Evolutionary conservation across 2,329 filamentous ascomycete species (phyloP), one percentile per base, ranked within the genome.

Genomic region (Epichloe uncinata): DNA sequence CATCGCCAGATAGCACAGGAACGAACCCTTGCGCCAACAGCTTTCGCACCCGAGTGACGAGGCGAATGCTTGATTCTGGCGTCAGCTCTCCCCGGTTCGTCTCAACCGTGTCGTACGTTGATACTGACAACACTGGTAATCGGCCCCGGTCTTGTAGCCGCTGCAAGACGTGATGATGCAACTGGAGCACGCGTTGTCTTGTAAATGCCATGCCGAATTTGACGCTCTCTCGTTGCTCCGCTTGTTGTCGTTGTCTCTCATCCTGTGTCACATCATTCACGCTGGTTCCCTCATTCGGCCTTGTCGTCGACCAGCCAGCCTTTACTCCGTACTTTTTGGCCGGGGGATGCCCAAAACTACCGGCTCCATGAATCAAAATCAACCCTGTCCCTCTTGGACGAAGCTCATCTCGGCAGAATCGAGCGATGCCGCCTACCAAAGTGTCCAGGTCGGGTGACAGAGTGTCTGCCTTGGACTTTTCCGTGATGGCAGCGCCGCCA

Each of bases 41-140:
- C n/a, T 26, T 22, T 15, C 6, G 15, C 20, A 50, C 49, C 4
- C 49, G 43, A 2, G 16, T 13, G n/a, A 43, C 20, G 15, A 50
- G 44, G 12, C 44, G 44, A 9, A 13, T 5, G 44, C 49, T 33
- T 1, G 44, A 22, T 8, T 16, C 49, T 7, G 41, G 15, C 33
- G 44, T 44, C 49, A 50, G 16, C 8, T 30, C 26, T 26, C 49
- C 44, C n/a, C 20, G 9, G 13, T 33, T 2, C 16, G 49, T 50
- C 49, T 50, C 49, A 13, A 50, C 49, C 11, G 44, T 50, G 40
- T 50, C 49, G 20, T 50, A 43, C 3, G 49, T 36, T 15, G 49
- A 50, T 11, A 50, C 34, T 22, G 49, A 50, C 16, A 50, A 16
- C 13, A 50, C 49, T 2, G 49, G 49, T 16, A 50, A n/a, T 5